Evolutionary conservation across 1,284 basidiomycete species (phyloP), one percentile per base, ranked within the genome.

Genomic region (Moesziomyces antarcticus): DNA sequence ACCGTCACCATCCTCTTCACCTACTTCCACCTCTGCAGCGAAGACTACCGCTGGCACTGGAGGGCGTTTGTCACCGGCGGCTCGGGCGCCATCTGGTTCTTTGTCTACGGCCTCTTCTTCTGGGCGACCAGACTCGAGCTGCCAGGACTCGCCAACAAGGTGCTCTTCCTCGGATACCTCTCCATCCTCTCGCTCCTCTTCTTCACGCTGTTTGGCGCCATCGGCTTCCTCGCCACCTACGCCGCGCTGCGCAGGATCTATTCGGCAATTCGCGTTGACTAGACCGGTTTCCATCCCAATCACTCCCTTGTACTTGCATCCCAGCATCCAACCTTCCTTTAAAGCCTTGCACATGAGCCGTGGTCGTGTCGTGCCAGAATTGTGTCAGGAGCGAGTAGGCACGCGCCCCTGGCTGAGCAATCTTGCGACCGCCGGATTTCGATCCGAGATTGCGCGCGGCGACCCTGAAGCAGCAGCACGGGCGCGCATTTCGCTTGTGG

Each of bases 31-130:
- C 88, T 99, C 16, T 98, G 95, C 74, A 92, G 93, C 11, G 96
- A 98, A 85, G 95, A 99, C 81, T 98, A 97, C 85, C 88, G 93
- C 70, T 99, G 95, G 95, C 95, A 99, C 72, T 98, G 96, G 95
- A 89, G 94, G 44, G 89, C 93, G 5, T 97, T 98, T 88, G 84
- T 97, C 72, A 92, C 91, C n/a, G 96, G 95, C 33, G 96, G 94
- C 7, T 94, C 94, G 21, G 93, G 91, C 64, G 92, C 94, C 0
- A 90, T 97, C 84, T 99, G 96, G 95, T 86, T 98, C 35, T 87
- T 97, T 59, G 88, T 88, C 0, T 97, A 95, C 80, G 87, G 87
- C 5, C 74, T 93, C 3, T 92, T 93, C 84, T 97, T 96, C 84
- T 97, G 93, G 93, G 89, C 88, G 11, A 91, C 92, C 2, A 88